These are phyloP conservation scores for Phytophthora agathidicida DNA, from an alignment of 352 stramenopile species.

Conservation along the genomic window DNA sequence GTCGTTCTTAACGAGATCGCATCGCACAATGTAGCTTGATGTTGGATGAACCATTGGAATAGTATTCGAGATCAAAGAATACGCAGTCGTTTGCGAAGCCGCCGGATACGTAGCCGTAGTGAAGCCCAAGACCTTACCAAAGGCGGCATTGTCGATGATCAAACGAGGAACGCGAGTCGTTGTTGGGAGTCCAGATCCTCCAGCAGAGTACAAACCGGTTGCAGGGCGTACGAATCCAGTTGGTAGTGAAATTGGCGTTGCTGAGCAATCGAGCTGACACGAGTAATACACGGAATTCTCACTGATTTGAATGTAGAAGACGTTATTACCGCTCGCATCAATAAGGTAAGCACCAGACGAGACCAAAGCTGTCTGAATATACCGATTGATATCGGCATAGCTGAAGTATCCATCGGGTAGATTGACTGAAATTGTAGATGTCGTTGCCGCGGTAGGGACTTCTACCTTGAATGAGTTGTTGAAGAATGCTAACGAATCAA, in stretches of 20 bases:
- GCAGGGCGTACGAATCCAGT: constrained; percentile 18
- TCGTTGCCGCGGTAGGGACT: constrained; percentile 18
- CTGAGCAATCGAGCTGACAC: constrained; percentile 1
- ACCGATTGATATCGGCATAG: constrained; percentile 7
- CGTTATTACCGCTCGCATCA: constrained; percentile 10
- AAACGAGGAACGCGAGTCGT: constrained; percentile 18
- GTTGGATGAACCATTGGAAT: constrained; percentile 14
- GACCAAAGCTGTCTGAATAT: constrained; percentile 11
- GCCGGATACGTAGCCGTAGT: constrained; percentile 15
- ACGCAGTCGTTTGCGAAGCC: constrained; percentile 3
- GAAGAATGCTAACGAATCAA: not conserved
- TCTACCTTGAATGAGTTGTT: constrained; percentile 13
- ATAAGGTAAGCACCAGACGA: constrained; percentile 18
- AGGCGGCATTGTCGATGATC: too few species aligned
- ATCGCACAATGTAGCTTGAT: constrained; percentile 18
- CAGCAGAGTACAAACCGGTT: constrained; percentile 14
- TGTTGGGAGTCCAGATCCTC: constrained; percentile 13
- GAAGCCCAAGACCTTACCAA: constrained; percentile 21
- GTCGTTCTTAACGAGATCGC: constrained; percentile 22
- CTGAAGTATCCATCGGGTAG: constrained; percentile 7
- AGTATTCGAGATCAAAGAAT: constrained; percentile 10
- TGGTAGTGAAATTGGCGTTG: constrained; percentile 14
- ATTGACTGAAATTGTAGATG: not conserved
- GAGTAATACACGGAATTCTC: constrained; percentile 23
- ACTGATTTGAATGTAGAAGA: constrained; percentile 9